Base-by-base conservation (phyloP, 768 basidiomycete species). In the Lactifluus piperatus region DNA sequence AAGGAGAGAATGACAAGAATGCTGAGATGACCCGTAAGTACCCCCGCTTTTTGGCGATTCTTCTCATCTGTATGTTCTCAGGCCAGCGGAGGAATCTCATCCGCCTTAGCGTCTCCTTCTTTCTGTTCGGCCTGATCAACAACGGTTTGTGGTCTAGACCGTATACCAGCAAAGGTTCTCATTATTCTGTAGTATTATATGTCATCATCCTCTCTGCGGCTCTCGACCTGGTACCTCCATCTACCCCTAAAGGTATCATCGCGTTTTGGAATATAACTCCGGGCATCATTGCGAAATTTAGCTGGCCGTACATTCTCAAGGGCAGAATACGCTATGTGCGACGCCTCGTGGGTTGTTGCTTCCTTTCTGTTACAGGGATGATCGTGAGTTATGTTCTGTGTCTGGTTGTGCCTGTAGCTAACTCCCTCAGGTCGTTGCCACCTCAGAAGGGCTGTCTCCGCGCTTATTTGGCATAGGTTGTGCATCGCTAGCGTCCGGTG, bases 181-280 rank as follows among this genome's bases (percentile, higher is more conserved):
- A 9, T 58, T 48, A 5, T 51, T 43, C 27, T 37, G 27, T 45
- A 93, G 93, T 97, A 5, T 77, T 95, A 57, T 97, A 98, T 72
- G 95, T 99, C 37, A 88, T 98, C 61, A 97, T 98, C 62, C 81
- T 99, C 20, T 95, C 92, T 1, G 95, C 95, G 6, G 97, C 97
- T 1, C 76, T 97, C 4, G 97, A 99, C 68, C 80, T 99, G 3
- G 94, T 97, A 1, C 89, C 93, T 8, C 85, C 91, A 1, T 81
- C 86, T 2, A 95, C 92, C 0, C 94, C 95, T 0, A 95, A 95
- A 69, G 95, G 95, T 16, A 84, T 98, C 56, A 92, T 98, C 53
- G 84, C 88, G 0, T 93, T 98, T 69, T 94, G 90, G 74, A 98
- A 98, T 71, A 97, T 99, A 55, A 81, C 88, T 13, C 94, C 95